phyloP scores from a whole-genome alignment of 345 rosid species.

The Camelina laxa region DNA sequence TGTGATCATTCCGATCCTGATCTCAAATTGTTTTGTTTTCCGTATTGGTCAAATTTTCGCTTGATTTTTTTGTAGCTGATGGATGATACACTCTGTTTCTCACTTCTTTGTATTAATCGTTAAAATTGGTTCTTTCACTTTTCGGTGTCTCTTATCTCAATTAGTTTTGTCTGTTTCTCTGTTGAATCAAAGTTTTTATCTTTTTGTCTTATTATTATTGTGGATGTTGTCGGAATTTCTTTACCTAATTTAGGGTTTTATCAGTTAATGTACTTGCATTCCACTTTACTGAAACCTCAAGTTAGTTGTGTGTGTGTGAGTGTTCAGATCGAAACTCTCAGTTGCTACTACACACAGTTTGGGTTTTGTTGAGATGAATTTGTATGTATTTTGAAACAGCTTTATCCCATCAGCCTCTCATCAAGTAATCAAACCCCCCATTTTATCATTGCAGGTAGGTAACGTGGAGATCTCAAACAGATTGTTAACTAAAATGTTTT shows the following conservation, averaged over 20 bases:
- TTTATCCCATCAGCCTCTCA: slow-evolving; percentile 3
- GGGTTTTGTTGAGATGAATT: slow-evolving; percentile 22
- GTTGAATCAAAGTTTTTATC: slow-evolving; percentile 10
- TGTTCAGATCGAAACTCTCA: slow-evolving; percentile 9
- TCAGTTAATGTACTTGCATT: slow-evolving; percentile 35
- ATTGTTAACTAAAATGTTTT: not conserved
- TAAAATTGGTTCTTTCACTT: not conserved
- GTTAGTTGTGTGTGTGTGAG: not conserved
- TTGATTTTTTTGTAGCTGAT: not conserved
- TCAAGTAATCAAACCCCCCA: not conserved
- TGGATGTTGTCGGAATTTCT: not conserved
- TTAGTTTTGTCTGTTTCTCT: slow-evolving; percentile 36
- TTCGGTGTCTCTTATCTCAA: slow-evolving; percentile 31
- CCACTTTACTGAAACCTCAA: slow-evolving; percentile 8
- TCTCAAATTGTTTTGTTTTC: slow-evolving; percentile 12
- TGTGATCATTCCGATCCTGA: not conserved
- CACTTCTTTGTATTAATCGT: not conserved
- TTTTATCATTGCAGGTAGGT: slow-evolving; percentile 44
- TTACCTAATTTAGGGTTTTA: slow-evolving; percentile 22
- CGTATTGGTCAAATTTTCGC: not conserved
- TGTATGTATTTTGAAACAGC: slow-evolving; percentile 16
- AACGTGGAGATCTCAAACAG: slow-evolving; percentile 25
- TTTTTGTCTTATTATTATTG: slow-evolving; percentile 6
- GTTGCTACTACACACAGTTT: slow-evolving; percentile 3
- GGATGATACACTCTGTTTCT: slow-evolving; percentile 14